phyloP scores from a whole-genome alignment of 306 rosid genomes.

The Lablab purpureus region DNA sequence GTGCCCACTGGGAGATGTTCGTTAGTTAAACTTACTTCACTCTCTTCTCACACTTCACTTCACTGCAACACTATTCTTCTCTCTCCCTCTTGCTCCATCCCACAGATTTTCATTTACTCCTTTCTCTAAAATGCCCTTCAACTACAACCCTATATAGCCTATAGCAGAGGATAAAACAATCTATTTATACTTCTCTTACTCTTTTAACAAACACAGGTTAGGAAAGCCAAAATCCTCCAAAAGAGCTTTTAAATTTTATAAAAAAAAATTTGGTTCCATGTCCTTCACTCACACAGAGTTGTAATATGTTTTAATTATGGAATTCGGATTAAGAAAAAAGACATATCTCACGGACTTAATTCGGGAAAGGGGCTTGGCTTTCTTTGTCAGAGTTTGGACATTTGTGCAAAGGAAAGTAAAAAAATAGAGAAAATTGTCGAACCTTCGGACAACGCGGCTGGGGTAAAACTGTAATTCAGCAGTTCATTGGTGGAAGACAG shows the following conservation, averaged over 20 bases:
- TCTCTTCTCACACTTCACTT: background rate
- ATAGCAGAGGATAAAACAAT: too few relatives aligned
- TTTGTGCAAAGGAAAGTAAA: background rate
- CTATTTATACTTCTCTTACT: background rate
- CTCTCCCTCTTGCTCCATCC: background rate
- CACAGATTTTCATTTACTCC: background rate
- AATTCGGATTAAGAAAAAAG: background rate
- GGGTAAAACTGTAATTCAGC: conserved; percentile 19
- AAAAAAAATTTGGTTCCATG: too few relatives aligned
- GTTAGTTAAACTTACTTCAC: background rate
- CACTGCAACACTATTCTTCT: background rate
- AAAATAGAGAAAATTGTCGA: background rate
- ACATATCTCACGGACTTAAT: conserved; percentile 35
- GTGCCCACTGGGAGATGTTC: conserved; percentile 15
- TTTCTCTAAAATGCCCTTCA: conserved; percentile 52
- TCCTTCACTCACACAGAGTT: background rate
- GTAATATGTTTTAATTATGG: background rate
- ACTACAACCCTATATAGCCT: too few relatives aligned
- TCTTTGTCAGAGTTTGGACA: conserved; percentile 19
- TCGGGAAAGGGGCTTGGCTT: conserved; percentile 26
- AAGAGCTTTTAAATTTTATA: background rate
- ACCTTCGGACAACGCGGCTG: background rate
- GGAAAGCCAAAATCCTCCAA: too few relatives aligned
- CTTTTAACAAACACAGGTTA: background rate
- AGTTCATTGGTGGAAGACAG: background rate